These are phyloP conservation scores for Quercus aquifolioides DNA, from an alignment of 306 rosid genomes.

Conservation along the genomic window DNA sequence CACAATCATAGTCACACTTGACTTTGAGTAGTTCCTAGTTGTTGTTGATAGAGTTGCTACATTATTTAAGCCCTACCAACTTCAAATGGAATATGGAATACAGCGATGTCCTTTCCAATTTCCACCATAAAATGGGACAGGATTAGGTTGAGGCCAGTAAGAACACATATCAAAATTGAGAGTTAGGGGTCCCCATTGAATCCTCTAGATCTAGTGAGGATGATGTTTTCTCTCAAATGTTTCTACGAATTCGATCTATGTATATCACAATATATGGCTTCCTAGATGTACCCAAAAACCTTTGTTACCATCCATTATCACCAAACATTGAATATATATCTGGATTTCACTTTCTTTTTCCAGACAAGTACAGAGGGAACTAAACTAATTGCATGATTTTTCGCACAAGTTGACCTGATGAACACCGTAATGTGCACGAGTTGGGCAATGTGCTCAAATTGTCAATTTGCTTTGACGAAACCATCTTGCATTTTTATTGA, in stretches of 20 bases:
- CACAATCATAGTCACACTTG: neutral
- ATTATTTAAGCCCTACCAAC: neutral
- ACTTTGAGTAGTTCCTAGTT: no score
- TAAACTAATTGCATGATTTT: no score
- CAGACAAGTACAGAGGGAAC: no score
- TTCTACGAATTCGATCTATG: neutral
- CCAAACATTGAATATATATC: no score
- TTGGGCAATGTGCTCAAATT: no score
- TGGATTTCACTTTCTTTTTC: no score
- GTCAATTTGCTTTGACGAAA: no score
- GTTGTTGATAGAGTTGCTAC: neutral
- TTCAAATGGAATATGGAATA: slow-evolving; percentile 32
- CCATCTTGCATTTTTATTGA: no score
- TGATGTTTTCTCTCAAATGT: neutral
- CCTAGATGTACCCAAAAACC: neutral
- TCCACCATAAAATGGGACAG: slow-evolving; percentile 1
- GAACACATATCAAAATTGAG: neutral
- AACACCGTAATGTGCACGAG: no score
- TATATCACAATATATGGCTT: neutral
- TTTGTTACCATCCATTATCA: neutral
- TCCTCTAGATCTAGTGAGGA: neutral
- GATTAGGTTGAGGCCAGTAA: slow-evolving; percentile 17
- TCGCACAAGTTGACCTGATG: no score
- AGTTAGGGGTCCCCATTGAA: slow-evolving; percentile 7
- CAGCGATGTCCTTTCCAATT: slow-evolving; percentile 33